phyloP scores from a whole-genome alignment of 1,284 basidiomycete species.

The Chondrostereum purpureum region DNA sequence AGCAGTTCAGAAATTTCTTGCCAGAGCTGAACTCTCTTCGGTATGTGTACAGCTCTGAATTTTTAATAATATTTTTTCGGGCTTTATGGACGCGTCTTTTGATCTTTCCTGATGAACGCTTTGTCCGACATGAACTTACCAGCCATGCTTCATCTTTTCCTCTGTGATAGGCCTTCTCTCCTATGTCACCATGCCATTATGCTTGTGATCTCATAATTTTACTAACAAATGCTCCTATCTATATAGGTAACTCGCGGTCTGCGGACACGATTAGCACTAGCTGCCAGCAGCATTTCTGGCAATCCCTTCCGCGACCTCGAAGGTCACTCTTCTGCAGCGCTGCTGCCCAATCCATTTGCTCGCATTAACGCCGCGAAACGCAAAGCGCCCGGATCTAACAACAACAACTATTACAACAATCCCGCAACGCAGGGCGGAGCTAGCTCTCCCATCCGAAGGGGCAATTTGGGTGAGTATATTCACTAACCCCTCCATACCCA shows the following conservation, averaged over 20 bases:
- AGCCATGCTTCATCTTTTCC: too few species aligned
- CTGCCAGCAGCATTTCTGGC: constrained; percentile 60
- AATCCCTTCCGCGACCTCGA: constrained; percentile 65
- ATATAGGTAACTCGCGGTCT: constrained; percentile 67
- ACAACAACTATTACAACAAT: constrained; percentile 40
- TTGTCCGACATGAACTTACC: too few species aligned
- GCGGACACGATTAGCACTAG: constrained; percentile 69
- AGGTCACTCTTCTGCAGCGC: constrained; percentile 47
- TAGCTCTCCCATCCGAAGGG: too few species aligned
- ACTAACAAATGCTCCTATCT: neutral
- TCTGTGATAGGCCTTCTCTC: too few species aligned
- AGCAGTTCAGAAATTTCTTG: constrained; percentile 66
- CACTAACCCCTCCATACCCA: too few species aligned
- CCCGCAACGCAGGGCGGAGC: constrained; percentile 37
- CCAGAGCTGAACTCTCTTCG: constrained; percentile 68
- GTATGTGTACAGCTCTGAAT: constrained; percentile 40
- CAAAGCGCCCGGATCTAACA: constrained; percentile 37
- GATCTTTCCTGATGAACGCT: constrained; percentile 1
- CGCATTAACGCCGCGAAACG: constrained; percentile 53
- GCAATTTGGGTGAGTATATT: too few species aligned
- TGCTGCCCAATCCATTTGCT: constrained; percentile 25
- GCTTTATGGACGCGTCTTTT: constrained; percentile 38
- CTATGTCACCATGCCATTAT: too few species aligned
- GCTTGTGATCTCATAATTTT: neutral
- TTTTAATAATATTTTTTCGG: constrained; percentile 5